These are phyloP conservation scores for Cladosporium sp. DNA, from an alignment of 2,329 filamentous ascomycete genomes.

Conservation along the genomic window DNA sequence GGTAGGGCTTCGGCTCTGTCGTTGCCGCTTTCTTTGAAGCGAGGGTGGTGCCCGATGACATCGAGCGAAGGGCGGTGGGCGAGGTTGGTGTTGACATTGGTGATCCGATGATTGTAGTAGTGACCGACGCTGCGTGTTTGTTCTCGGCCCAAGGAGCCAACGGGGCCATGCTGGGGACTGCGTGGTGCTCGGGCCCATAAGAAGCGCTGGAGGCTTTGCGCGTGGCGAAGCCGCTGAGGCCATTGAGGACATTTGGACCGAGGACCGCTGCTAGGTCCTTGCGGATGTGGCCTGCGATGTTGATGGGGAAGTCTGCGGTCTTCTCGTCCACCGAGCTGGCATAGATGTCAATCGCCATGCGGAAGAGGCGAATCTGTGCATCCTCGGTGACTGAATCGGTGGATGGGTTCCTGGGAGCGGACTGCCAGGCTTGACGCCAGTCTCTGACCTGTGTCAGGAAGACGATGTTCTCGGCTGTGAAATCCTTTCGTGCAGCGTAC, in stretches of 20 bases:
- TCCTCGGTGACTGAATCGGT: slow-evolving; percentile 14
- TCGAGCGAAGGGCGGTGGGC: background rate
- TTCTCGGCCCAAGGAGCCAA: slow-evolving; percentile 6
- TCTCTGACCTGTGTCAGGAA: slow-evolving; percentile 57
- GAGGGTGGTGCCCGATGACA: background rate
- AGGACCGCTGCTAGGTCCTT: slow-evolving; percentile 55
- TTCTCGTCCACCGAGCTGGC: slow-evolving; percentile 56
- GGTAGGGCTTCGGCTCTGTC: slow-evolving; percentile 6
- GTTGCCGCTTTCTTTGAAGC: slow-evolving; percentile 20
- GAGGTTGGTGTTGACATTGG: background rate
- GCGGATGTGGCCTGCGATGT: slow-evolving; percentile 57
- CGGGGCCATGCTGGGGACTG: slow-evolving; percentile 2
- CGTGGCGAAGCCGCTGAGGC: slow-evolving; percentile 1
- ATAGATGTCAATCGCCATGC: slow-evolving; percentile 59
- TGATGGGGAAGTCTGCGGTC: slow-evolving; percentile 64
- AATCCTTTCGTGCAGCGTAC: slow-evolving; percentile 63
- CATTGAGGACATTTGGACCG: slow-evolving; percentile 24
- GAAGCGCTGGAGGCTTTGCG: background rate
- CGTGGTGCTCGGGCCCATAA: background rate
- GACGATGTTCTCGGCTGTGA: slow-evolving; percentile 67
- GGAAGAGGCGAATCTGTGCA: slow-evolving; percentile 42
- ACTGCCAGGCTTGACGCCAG: slow-evolving; percentile 30
- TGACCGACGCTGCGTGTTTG: background rate
- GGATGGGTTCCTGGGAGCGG: slow-evolving; percentile 14
- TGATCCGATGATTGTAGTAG: background rate